These are phyloP conservation scores for Eutrema yunnanense DNA, from an alignment of 345 rosid species.

Conservation along the genomic window DNA sequence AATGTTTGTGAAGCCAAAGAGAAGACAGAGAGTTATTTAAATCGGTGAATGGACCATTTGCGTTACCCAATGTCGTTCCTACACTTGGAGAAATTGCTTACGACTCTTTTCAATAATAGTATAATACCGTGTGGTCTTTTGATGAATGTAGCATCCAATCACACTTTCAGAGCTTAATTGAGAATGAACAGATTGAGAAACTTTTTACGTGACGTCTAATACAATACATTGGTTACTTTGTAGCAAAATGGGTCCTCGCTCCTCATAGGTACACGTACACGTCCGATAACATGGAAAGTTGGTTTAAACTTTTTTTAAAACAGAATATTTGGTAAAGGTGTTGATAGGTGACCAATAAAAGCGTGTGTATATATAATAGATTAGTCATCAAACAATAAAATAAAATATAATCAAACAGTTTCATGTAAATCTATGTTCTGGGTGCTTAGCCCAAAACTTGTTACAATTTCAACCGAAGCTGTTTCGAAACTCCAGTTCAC, in stretches of 20 bases:
- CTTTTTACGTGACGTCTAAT: neutral
- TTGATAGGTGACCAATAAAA: neutral
- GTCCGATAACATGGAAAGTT: neutral
- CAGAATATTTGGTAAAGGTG: neutral
- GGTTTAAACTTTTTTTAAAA: neutral
- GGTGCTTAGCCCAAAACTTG: conserved; percentile 3
- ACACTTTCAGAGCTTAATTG: neutral
- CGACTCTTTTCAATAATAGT: neutral
- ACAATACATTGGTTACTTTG: neutral
- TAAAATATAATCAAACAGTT: neutral
- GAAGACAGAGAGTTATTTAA: neutral
- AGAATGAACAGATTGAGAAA: neutral
- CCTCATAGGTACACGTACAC: conserved; percentile 31
- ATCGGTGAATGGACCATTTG: neutral
- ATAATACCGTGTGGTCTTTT: conserved; percentile 12
- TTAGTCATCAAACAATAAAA: neutral
- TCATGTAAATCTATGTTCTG: neutral
- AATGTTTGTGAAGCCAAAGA: neutral
- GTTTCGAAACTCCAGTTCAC: neutral
- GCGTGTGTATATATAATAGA: neutral
- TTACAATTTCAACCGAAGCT: conserved; percentile 6
- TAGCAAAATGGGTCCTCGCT: neutral
- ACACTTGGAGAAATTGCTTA: conserved; percentile 19
- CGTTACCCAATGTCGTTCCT: neutral
- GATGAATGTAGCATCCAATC: neutral